Conservation (phyloP, 371 early-diverging fungal genomes). For the Apophysomyces ossiformis region DNA sequence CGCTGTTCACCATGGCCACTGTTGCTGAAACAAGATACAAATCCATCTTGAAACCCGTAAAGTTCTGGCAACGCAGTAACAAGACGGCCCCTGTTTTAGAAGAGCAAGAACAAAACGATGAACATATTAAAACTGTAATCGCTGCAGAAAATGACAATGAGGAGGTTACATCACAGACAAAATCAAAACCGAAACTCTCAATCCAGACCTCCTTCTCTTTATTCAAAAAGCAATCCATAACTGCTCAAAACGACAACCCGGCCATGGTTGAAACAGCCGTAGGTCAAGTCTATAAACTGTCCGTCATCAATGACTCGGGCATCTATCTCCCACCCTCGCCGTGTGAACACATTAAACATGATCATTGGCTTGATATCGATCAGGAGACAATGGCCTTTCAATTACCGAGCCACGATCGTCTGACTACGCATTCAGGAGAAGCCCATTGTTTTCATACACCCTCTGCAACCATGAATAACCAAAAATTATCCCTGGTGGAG, state of each 20-base stretch:
- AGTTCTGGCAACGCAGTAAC: constrained; percentile 14
- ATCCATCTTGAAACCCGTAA: constrained; percentile 2
- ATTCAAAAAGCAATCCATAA: background rate
- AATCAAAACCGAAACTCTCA: background rate
- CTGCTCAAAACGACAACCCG: constrained; percentile 61
- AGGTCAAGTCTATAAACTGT: constrained; percentile 39
- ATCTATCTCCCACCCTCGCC: constrained; percentile 40
- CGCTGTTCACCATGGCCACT: background rate
- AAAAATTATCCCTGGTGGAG: background rate
- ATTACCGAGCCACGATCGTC: constrained; percentile 29
- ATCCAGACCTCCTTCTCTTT: background rate
- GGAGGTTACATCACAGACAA: background rate
- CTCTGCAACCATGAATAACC: constrained; percentile 5
- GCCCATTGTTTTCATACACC: constrained; percentile 17
- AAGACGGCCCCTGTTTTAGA: constrained; percentile 19
- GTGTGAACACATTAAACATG: constrained; percentile 24
- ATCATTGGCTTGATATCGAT: constrained; percentile 35
- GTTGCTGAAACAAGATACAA: constrained; percentile 8
- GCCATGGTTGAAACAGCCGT: constrained; percentile 32
- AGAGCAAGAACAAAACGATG: constrained; percentile 6
- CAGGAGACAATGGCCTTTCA: constrained; percentile 34
- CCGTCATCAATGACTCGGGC: constrained; percentile 37
- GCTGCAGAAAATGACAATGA: background rate
- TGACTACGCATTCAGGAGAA: constrained; percentile 11
- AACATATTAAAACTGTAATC: constrained; percentile 18